phyloP scores from a whole-genome alignment of 768 basidiomycete genomes.

The Leucocoprinus sp. region DNA sequence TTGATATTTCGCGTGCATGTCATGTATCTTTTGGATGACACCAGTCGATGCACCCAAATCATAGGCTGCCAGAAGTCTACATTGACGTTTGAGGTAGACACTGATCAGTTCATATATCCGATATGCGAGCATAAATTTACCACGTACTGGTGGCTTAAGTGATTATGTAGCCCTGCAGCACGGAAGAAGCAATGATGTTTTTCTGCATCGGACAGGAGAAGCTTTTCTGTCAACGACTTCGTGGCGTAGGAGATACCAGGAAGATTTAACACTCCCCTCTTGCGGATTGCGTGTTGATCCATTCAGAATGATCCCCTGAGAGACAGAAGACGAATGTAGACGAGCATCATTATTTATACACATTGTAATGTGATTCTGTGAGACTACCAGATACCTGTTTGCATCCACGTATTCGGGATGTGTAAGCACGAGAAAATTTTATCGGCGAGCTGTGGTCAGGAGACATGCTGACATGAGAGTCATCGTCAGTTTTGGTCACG shows the following conservation, averaged over 20 bases:
- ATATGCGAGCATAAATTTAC: not conserved
- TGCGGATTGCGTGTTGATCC: slow-evolving; percentile 2
- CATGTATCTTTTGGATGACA: slow-evolving; percentile 42
- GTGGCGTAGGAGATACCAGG: slow-evolving; percentile 38
- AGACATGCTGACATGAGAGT: too few relatives aligned
- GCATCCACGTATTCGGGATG: too few relatives aligned
- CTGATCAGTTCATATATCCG: not conserved
- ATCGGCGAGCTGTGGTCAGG: too few relatives aligned
- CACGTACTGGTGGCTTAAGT: slow-evolving; percentile 50
- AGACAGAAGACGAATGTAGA: too few relatives aligned
- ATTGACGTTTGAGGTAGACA: too few relatives aligned
- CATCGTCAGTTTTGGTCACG: too few relatives aligned
- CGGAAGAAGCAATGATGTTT: slow-evolving; percentile 44
- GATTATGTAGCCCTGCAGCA: slow-evolving; percentile 39
- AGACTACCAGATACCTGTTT: too few relatives aligned
- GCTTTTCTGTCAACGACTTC: slow-evolving; percentile 32
- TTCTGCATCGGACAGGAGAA: slow-evolving; percentile 40
- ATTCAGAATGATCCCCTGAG: too few relatives aligned
- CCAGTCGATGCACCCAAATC: slow-evolving; percentile 43
- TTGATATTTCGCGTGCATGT: slow-evolving; percentile 28
- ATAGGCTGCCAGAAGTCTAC: slow-evolving; percentile 47
- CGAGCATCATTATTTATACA: too few relatives aligned
- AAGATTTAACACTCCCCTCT: slow-evolving; percentile 35
- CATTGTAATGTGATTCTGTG: too few relatives aligned
- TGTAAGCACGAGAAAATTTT: too few relatives aligned